A percentile compares a stretch with the other conserved stretches of the same genome.
phyloP scores from a whole-genome alignment of 306 rosid species.

The Erythrophleum fordii region DNA sequence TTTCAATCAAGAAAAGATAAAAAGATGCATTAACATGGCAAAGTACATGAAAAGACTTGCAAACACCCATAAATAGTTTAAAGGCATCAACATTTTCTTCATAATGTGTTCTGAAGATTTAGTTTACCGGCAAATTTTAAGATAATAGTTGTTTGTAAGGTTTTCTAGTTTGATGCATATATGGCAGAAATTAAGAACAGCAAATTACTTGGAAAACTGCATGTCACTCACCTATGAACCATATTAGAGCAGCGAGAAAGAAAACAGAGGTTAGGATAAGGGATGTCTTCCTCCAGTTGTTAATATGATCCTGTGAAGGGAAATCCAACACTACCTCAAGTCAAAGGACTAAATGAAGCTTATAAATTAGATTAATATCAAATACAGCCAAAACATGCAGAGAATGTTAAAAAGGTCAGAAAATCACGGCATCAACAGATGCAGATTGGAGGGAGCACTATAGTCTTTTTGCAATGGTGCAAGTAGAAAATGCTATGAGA shows the following conservation, averaged over 20 bases:
- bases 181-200: slow-evolving; percentile 17
- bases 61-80: not conserved
- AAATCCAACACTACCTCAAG: slow-evolving; percentile 30
- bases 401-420: slow-evolving; percentile 29
- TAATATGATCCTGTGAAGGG: slow-evolving; percentile 63
- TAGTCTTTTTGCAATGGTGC: not conserved
- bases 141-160: not conserved
- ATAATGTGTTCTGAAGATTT: not conserved
- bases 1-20: slow-evolving; percentile 15
- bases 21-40: not conserved
- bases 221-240: slow-evolving; percentile 76
- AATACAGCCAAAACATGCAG: not conserved
- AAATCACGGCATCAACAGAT: slow-evolving; percentile 17
- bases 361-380: slow-evolving; percentile 18
- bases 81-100: slow-evolving; percentile 11
- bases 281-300: slow-evolving; percentile 78
- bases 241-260: slow-evolving; percentile 76
- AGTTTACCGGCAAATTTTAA: not conserved
- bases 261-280: slow-evolving; percentile 69
- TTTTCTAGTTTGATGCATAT: slow-evolving; percentile 4
- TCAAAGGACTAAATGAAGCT: slow-evolving; percentile 25
- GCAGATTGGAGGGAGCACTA: slow-evolving; percentile 17
- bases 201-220: slow-evolving; percentile 17
- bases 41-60: slow-evolving; percentile 17
- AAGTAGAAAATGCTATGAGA: not conserved